A percentile compares a stretch with the other conserved stretches of the same genome.
phyloP scores from a whole-genome alignment of 345 rosid genomes.

The Pugionium cornutum region DNA sequence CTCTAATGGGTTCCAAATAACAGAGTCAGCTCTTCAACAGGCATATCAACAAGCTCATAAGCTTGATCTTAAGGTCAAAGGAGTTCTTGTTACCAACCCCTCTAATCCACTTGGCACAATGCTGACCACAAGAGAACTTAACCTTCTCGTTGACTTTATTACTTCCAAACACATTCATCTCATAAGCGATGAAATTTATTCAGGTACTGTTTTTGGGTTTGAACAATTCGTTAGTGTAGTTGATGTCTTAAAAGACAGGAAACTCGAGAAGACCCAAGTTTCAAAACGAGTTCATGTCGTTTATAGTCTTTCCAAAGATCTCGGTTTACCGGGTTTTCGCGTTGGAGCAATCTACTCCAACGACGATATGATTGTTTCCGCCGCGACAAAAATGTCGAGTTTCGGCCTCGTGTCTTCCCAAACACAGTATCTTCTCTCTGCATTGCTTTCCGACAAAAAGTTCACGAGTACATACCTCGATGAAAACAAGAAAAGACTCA shows the following conservation, averaged over 20 bases:
- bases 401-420: conserved; percentile 79
- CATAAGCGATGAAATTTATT: conserved; percentile 74
- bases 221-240: conserved; percentile 58
- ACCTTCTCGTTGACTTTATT: conserved; percentile 61
- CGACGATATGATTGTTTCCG: conserved; percentile 59
- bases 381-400: conserved; percentile 84
- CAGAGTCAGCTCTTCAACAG: conserved; percentile 56
- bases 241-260: conserved; percentile 58
- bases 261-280: conserved; percentile 43
- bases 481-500: conserved; percentile 57
- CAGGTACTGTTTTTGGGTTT: conserved; percentile 66
- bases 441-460: conserved; percentile 65
- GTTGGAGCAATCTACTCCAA: conserved; percentile 79
- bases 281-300: conserved; percentile 62
- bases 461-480: conserved; percentile 54
- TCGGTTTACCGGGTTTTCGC: conserved; percentile 80
- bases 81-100: conserved; percentile 75
- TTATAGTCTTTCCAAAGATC: conserved; percentile 73
- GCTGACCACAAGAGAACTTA: conserved; percentile 50
- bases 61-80: conserved; percentile 60
- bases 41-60: conserved; percentile 60
- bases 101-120: conserved; percentile 75
- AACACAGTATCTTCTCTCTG: conserved; percentile 67
- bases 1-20: conserved; percentile 56
- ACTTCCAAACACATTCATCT: conserved; percentile 58